Evolutionary conservation across 163 green algal species (phyloP), one percentile per base, ranked within the genome.

Genomic region (Scenedesmus sp.): DNA sequence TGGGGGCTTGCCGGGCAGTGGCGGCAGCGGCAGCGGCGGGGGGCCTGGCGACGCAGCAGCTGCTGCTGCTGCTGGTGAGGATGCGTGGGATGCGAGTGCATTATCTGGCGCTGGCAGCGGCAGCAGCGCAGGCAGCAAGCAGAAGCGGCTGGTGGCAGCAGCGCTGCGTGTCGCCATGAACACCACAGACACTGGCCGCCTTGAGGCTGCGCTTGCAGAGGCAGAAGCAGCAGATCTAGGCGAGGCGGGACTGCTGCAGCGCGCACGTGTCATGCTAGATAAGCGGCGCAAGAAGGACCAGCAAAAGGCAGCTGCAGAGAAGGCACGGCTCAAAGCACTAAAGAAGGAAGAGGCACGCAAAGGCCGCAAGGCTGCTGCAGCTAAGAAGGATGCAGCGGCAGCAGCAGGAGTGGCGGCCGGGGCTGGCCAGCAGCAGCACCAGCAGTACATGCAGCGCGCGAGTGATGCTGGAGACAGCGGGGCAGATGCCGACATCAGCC

Each of bases 281-380:
- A 85, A 92, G 89, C 82, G 89, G 20, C 82, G 70, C 8, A 89
- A 90, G 55, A 76, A 86, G 66, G 89, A 90, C n/a, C 87, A 91
- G 83, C n/a, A n/a, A 18, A 86, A 86, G 34, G 88, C 88, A 55
- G 87, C 59, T n/a, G 87, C 87, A 26, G 87, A 91, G 26, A 76
- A 86, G n/a, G 87, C 76, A 3, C 15, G 34, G 73, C 73, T 91
- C 10, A 87, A 60, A 59, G 81, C 81, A 3, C 54, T 76, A 64
- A n/a, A 57, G 59, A 84, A 84, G 10, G 88, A 88, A 46, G 88
- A 88, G 54, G 88, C 81, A 76, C 81, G 64, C 46, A 92, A 85
- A 34, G 62, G 66, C 8, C 81, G 81, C 81, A 85, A 73, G 52
- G 88, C 64, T 73, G 84, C 23, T 13, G 81, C 70, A 81, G 86